These are phyloP conservation scores for Veloboletus limbatus DNA, from an alignment of 1,284 basidiomycete species.

Conservation along the genomic window DNA sequence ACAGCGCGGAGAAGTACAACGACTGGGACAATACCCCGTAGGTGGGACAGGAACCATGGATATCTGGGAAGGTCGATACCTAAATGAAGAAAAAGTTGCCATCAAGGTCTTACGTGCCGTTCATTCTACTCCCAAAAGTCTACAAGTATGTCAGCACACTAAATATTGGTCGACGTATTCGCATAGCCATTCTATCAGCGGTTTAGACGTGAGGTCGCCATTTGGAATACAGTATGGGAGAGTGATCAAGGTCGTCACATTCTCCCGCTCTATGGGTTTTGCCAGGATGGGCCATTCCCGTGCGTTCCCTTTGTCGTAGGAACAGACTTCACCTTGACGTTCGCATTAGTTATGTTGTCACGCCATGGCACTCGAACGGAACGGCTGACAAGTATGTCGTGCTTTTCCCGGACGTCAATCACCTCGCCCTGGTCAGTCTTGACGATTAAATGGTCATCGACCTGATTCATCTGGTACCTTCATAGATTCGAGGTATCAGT, in stretches of 20 bases:
- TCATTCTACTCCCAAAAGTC: slow-evolving; percentile 42
- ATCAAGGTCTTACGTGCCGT: slow-evolving; percentile 54
- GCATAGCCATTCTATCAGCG: slow-evolving; percentile 35
- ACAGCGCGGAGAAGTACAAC: slow-evolving; percentile 48
- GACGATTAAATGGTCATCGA: background rate
- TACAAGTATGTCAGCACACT: slow-evolving; percentile 32
- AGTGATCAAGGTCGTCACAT: slow-evolving; percentile 48
- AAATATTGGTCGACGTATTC: background rate
- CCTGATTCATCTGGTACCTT: background rate
- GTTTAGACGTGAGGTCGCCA: slow-evolving; percentile 50
- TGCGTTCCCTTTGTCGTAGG: slow-evolving; percentile 22
- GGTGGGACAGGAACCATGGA: slow-evolving; percentile 50
- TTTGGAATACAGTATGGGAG: slow-evolving; percentile 55
- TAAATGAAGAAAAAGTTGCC: slow-evolving; percentile 50
- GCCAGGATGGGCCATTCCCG: slow-evolving; percentile 54
- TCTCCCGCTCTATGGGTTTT: slow-evolving; percentile 55
- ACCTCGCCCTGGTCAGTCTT: slow-evolving; percentile 39
- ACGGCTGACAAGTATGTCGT: slow-evolving; percentile 47
- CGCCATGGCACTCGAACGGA: slow-evolving; percentile 54
- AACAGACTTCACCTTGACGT: slow-evolving; percentile 1
- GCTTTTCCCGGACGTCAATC: slow-evolving; percentile 37
- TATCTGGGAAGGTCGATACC: slow-evolving; percentile 52
- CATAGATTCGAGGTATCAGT: slow-evolving; percentile 45
- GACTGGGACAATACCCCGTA: slow-evolving; percentile 47
- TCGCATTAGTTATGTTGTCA: slow-evolving; percentile 47